A percentile compares a stretch with the other conserved stretches of the same genome.
Evolutionary conservation across 371 early-diverging fungal genomes (phyloP).

Genomic region (Mortierella polycephala): DNA sequence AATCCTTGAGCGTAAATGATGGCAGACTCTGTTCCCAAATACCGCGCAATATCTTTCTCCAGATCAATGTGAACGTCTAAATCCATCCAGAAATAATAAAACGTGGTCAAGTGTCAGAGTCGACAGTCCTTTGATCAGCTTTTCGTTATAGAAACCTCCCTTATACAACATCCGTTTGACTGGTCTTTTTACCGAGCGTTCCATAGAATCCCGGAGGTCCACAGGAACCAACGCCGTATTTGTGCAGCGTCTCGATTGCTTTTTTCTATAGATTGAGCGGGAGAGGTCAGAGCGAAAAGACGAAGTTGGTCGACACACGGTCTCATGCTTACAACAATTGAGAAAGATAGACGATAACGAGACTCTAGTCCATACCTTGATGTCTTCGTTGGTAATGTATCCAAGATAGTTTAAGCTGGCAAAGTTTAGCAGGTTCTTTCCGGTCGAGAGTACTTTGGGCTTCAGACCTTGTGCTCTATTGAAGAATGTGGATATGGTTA

Average conservation of each 20-base stretch:
- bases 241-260: constrained; percentile 91
- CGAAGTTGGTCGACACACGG: background rate
- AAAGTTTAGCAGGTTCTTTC: constrained; percentile 78
- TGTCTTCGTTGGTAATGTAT: constrained; percentile 75
- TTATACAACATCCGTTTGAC: background rate
- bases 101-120: too few species aligned
- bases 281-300: background rate
- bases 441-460: constrained; percentile 63
- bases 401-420: constrained; percentile 92
- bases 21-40: constrained; percentile 90
- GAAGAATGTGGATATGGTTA: background rate
- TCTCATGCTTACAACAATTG: too few species aligned
- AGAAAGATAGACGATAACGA: background rate
- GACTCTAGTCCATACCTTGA: constrained; percentile 60
- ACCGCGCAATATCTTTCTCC: constrained; percentile 90
- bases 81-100: too few species aligned
- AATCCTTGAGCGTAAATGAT: constrained; percentile 99
- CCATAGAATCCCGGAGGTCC: constrained; percentile 99
- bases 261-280: constrained; percentile 65
- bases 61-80: constrained; percentile 97
- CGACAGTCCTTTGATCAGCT: too few species aligned
- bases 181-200: constrained; percentile 73
- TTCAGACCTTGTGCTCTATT: constrained; percentile 65
- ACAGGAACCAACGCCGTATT: constrained; percentile 99
- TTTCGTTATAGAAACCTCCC: too few species aligned